phyloP scores from a whole-genome alignment of 257 asterid genomes.

The Solanum pinnatisectum region DNA sequence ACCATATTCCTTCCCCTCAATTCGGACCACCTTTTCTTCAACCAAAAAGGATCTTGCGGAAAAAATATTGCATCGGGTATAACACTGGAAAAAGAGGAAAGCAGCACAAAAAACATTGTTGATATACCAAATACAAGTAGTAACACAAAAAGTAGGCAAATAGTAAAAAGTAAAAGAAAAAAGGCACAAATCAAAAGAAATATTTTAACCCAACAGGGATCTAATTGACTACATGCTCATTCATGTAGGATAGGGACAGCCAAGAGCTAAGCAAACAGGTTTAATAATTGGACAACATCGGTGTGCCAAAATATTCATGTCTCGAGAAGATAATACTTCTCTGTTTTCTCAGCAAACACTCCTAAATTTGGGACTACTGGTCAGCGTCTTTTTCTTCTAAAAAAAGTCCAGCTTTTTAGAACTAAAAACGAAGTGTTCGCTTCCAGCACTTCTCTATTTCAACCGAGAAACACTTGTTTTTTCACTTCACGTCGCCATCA shows the following conservation, averaged over 20 bases:
- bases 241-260: not conserved
- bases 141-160: not conserved
- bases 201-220: not conserved
- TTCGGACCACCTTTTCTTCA: not conserved
- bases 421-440: not conserved
- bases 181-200: not conserved
- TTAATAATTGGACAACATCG: not conserved
- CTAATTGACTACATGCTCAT: not conserved
- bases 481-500: not conserved
- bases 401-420: not conserved
- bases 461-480: not conserved
- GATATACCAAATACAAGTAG: not conserved
- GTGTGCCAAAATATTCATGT: not conserved
- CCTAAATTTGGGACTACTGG: not conserved
- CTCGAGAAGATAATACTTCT: not conserved
- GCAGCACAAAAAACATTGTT: not conserved
- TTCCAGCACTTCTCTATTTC: not conserved
- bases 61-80: not conserved
- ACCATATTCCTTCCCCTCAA: not conserved
- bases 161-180: not conserved
- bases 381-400: not conserved
- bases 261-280: not conserved
- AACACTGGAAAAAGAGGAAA: not conserved
- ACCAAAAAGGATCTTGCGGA: not conserved
- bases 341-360: not conserved